Evolutionary conservation across 2,329 filamentous ascomycete species (phyloP).

Genomic region (Claviceps monticola): DNA sequence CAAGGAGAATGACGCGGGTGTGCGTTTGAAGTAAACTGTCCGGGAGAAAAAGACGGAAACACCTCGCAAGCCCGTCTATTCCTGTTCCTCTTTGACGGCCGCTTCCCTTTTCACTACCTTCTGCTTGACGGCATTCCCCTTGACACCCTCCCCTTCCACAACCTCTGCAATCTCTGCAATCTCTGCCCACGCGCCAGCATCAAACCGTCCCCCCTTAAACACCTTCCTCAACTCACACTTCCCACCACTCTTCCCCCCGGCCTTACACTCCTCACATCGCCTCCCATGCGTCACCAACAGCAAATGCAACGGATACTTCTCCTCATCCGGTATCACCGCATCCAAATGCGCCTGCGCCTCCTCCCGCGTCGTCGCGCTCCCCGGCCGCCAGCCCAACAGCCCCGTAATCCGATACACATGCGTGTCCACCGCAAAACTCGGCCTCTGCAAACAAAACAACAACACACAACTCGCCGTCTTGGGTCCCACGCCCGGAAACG

Average conservation of each 20-base stretch:
- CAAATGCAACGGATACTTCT: constrained; percentile 37
- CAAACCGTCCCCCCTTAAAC: constrained; percentile 18
- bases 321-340: constrained; percentile 28
- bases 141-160: background rate
- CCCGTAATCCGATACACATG: constrained; percentile 37
- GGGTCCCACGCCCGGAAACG: constrained; percentile 36
- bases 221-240: constrained; percentile 27
- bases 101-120: background rate
- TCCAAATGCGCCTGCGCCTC: constrained; percentile 38
- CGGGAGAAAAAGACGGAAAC: too few relatives aligned
- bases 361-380: constrained; percentile 23
- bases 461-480: constrained; percentile 41
- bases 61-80: background rate
- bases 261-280: constrained; percentile 30
- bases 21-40: too few relatives aligned
- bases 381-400: constrained; percentile 34
- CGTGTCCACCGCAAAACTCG: constrained; percentile 39
- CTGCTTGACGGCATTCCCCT: background rate
- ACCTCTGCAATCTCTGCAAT: background rate
- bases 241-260: constrained; percentile 25
- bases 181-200: constrained; percentile 8
- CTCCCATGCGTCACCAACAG: constrained; percentile 34
- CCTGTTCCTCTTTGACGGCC: background rate
- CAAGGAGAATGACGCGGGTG: too few relatives aligned
- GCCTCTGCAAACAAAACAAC: constrained; percentile 33